These are phyloP conservation scores for Phaeosphaeria sp. DNA, from an alignment of 2,329 filamentous ascomycete species.

Conservation along the genomic window DNA sequence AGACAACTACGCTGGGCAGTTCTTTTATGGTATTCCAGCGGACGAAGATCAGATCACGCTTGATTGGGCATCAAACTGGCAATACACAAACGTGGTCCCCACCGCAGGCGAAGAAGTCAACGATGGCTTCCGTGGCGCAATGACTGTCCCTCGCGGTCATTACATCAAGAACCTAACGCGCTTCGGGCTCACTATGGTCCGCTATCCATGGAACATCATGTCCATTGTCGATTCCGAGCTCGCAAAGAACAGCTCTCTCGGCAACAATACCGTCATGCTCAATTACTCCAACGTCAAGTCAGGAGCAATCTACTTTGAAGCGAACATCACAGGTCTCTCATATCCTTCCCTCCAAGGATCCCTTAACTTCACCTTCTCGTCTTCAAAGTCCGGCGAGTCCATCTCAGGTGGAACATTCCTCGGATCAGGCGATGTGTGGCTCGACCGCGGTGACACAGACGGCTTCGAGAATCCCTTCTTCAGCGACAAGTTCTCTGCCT, in stretches of 20 bases:
- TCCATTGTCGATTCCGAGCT: slow-evolving; percentile 57
- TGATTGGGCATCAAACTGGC: slow-evolving; percentile 66
- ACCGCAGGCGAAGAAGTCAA: slow-evolving; percentile 56
- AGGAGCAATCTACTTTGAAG: slow-evolving; percentile 62
- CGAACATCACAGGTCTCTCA: slow-evolving; percentile 57
- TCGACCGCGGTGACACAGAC: slow-evolving; percentile 57
- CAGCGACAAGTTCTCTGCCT: slow-evolving; percentile 59
- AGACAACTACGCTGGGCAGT: slow-evolving; percentile 65
- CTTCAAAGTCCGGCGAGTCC: slow-evolving; percentile 57
- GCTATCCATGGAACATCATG: slow-evolving; percentile 57
- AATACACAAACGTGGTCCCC: slow-evolving; percentile 63
- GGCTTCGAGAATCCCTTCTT: slow-evolving; percentile 63
- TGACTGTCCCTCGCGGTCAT: slow-evolving; percentile 60
- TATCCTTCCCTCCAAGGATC: slow-evolving; percentile 43
- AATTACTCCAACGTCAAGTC: slow-evolving; percentile 60
- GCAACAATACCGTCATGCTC: slow-evolving; percentile 57
- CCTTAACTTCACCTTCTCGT: slow-evolving; percentile 61
- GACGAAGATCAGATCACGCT: slow-evolving; percentile 56
- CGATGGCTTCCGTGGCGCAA: slow-evolving; percentile 57
- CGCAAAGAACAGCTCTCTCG: slow-evolving; percentile 51
- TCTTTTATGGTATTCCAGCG: slow-evolving; percentile 54
- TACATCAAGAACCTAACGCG: slow-evolving; percentile 60
- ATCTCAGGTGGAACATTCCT: slow-evolving; percentile 59
- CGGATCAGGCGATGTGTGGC: slow-evolving; percentile 54
- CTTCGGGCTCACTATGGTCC: slow-evolving; percentile 60